These are phyloP conservation scores for Colletotrichum magnum DNA, from an alignment of 2,329 filamentous ascomycete genomes.

Conservation along the genomic window DNA sequence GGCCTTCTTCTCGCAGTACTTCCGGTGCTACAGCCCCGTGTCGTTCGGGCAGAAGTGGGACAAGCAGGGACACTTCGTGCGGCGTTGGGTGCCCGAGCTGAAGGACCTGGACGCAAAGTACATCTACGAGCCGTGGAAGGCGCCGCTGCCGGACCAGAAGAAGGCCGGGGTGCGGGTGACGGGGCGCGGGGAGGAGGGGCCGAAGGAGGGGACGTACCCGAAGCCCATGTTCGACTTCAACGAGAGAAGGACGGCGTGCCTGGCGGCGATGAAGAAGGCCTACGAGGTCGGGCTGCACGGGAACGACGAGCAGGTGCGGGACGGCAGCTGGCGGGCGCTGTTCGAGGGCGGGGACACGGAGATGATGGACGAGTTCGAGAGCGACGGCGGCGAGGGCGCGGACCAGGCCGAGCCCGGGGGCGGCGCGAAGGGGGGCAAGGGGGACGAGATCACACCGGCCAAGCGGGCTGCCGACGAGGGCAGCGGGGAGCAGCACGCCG, in stretches of 20 bases:
- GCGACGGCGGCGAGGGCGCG: slow-evolving; percentile 51
- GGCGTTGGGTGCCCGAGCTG: slow-evolving; percentile 78
- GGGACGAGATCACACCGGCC: slow-evolving; percentile 37
- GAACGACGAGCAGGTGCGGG: slow-evolving; percentile 70
- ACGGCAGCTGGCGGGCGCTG: slow-evolving; percentile 69
- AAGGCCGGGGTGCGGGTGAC: slow-evolving; percentile 75
- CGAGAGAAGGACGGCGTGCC: slow-evolving; percentile 72
- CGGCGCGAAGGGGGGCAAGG: slow-evolving; percentile 15
- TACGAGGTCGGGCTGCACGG: slow-evolving; percentile 77
- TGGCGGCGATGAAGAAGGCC: slow-evolving; percentile 78
- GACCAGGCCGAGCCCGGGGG: slow-evolving; percentile 46
- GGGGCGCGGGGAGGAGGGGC: slow-evolving; percentile 63
- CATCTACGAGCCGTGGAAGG: slow-evolving; percentile 87
- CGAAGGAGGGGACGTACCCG: slow-evolving; percentile 71
- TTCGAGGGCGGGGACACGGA: slow-evolving; percentile 59
- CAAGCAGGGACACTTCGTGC: slow-evolving; percentile 74
- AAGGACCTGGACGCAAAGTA: slow-evolving; percentile 73
- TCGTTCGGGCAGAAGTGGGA: slow-evolving; percentile 85
- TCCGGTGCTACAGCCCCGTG: slow-evolving; percentile 78
- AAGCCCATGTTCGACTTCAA: slow-evolving; percentile 85
- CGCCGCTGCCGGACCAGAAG: slow-evolving; percentile 76
- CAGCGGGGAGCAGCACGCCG: slow-evolving; percentile 39
- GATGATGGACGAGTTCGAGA: slow-evolving; percentile 55
- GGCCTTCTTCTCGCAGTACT: slow-evolving; percentile 82
- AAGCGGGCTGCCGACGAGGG: slow-evolving; percentile 39